Evolutionary conservation across 257 asterid genomes (phyloP), one percentile per base, ranked within the genome.

Genomic region (Schizonepeta tenuifolia): DNA sequence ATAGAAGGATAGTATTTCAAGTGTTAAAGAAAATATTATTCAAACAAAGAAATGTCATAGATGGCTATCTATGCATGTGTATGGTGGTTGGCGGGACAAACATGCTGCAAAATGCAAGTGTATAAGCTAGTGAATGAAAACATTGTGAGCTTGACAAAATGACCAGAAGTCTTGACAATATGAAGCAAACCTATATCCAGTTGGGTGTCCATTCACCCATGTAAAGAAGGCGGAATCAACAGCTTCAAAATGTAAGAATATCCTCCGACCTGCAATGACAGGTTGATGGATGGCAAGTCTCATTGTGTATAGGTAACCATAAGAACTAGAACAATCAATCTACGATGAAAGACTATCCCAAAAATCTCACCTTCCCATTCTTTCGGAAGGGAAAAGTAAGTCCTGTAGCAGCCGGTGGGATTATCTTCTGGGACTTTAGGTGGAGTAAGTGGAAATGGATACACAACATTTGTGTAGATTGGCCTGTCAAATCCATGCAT

Each of bases 351-450:
- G 47, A 24, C 36, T 59, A 7, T 2, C 58, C 22, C 67, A 4
- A 69, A 73, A 79, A 75, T 13, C 88, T 72, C 69, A 94, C 99
- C 98, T 84, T 87, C 93, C 99, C 99, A 94, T 73, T 94, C 96
- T 78, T 86, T 87, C 14, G 99, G 98, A 78, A 94, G 84, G 75
- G 66, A 57, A 85, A 94, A 94, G 72, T 75, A 60, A 67, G 92
- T 91, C 72, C 99, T 87, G 88, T 94, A 94, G 89, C 97, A 90
- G 78, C 99, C 99, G 70, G 97, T 88, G 46, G 99, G 99, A 81
- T 94, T 94, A 69, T 86, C 95, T 41, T 91, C 97, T 4, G 99
- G 98, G 80, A 94, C 97, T 77, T 85, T 83, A 35, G 99, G 99
- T 55, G 98, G 99, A 82, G 89, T 84, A 44, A 91, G 82, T 59